Percentiles rank a stretch among this genome's conserved stretches.
Evolutionary conservation across 768 basidiomycete genomes (phyloP).

Genomic region (Russula ochroleuca): DNA sequence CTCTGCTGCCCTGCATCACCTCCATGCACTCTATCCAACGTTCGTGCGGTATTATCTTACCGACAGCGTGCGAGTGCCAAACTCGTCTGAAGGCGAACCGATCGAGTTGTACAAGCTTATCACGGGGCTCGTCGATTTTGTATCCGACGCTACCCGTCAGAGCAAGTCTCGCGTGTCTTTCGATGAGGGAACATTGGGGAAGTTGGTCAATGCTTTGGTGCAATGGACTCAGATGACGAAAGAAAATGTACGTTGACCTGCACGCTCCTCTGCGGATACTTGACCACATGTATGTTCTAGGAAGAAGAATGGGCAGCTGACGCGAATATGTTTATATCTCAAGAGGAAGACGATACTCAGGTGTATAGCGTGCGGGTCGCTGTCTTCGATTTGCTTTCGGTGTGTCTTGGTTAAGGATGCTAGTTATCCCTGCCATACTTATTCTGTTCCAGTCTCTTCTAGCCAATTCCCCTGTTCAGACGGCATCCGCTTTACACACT

Average conservation of each 20-base stretch:
- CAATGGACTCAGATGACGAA: conserved; percentile 81
- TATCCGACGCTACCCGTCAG: conserved; percentile 59
- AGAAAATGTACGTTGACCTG: conserved; percentile 62
- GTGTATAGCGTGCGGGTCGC: conserved; percentile 78
- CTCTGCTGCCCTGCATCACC: conserved; percentile 52
- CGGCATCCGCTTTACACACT: conserved; percentile 50
- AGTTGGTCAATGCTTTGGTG: conserved; percentile 54
- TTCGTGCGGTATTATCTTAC: conserved; percentile 62
- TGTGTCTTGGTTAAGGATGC: conserved; percentile 35
- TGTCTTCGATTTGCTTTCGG: conserved; percentile 77
- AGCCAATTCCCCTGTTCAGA: conserved; percentile 49
- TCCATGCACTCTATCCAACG: conserved; percentile 53
- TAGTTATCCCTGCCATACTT: conserved; percentile 4
- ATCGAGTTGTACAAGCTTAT: conserved; percentile 75
- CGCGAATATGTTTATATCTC: conserved; percentile 87
- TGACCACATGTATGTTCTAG: conserved; percentile 38
- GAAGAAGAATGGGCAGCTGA: conserved; percentile 89
- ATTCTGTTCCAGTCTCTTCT: conserved; percentile 47
- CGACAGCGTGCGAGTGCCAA: conserved; percentile 51
- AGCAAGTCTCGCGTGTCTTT: conserved; percentile 67
- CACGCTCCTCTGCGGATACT: conserved; percentile 6
- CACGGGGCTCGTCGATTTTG: conserved; percentile 76
- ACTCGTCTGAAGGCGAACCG: conserved; percentile 68
- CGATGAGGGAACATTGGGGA: conserved; percentile 42
- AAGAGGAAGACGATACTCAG: conserved; percentile 90